Evolutionary conservation across 1,284 basidiomycete species (phyloP).

Genomic region (Coniferiporia sulphurascens): DNA sequence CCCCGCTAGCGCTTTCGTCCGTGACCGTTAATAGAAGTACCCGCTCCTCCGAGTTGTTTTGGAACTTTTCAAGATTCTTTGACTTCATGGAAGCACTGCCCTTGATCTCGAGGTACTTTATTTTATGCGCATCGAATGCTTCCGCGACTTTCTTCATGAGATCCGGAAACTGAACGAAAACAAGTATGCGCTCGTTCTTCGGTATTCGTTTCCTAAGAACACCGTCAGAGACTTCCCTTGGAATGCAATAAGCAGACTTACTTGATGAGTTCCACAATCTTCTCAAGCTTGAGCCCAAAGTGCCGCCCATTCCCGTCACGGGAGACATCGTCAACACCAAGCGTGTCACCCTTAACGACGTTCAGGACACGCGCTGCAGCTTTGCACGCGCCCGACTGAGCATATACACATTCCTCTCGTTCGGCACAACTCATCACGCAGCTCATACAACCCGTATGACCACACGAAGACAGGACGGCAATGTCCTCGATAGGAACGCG

Average conservation of each 20-base stretch:
- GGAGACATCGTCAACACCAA: conserved; percentile 79
- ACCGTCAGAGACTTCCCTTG: background rate
- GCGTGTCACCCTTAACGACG: conserved; percentile 75
- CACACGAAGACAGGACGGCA: conserved; percentile 85
- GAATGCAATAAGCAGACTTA: conserved; percentile 31
- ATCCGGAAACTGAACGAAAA: conserved; percentile 94
- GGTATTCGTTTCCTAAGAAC: conserved; percentile 57
- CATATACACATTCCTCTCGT: conserved; percentile 78
- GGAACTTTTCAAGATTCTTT: conserved; percentile 80
- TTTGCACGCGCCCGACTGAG: conserved; percentile 61
- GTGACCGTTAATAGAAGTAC: conserved; percentile 88
- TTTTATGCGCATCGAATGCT: conserved; percentile 66
- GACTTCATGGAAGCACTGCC: conserved; percentile 76
- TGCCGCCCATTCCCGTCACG: conserved; percentile 71
- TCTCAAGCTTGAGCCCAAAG: conserved; percentile 87
- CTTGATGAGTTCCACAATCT: conserved; percentile 79
- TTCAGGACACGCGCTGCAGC: conserved; percentile 72
- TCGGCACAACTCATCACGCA: conserved; percentile 73
- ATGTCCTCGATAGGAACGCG: conserved; percentile 63
- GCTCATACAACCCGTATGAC: conserved; percentile 75
- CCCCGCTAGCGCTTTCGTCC: conserved; percentile 91
- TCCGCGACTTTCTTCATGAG: conserved; percentile 87
- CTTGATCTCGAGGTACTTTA: conserved; percentile 78
- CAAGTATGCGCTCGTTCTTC: conserved; percentile 74
- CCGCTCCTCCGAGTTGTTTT: conserved; percentile 68